phyloP scores from a whole-genome alignment of 2,329 filamentous ascomycete genomes.

The Boeremia lycopersici region DNA sequence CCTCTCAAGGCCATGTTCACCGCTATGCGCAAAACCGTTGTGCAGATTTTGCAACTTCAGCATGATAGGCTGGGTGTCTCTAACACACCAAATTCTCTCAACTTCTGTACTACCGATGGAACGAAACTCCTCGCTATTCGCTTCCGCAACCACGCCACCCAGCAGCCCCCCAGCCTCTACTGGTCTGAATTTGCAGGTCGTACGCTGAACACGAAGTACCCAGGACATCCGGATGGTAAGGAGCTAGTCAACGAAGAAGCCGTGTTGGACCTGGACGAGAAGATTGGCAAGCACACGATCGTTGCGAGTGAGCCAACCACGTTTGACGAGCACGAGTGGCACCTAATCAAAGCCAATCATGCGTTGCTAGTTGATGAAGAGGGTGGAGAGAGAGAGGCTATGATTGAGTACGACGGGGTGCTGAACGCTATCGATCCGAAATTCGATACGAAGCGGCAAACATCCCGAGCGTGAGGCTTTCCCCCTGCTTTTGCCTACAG shows the following conservation, averaged over 20 bases:
- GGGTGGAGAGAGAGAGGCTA: constrained; percentile 46
- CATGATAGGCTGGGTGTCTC: constrained; percentile 47
- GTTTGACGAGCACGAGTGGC: constrained; percentile 59
- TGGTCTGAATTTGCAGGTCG: constrained; percentile 57
- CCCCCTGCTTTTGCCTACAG: no score
- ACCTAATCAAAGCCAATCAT: constrained; percentile 57
- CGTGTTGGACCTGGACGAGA: constrained; percentile 45
- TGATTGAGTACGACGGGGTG: constrained; percentile 45
- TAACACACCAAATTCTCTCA: constrained; percentile 56
- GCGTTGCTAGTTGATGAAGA: constrained; percentile 51
- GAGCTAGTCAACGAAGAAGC: constrained; percentile 44
- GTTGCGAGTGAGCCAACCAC: constrained; percentile 62
- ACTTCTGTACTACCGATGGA: constrained; percentile 60
- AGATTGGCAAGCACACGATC: constrained; percentile 59
- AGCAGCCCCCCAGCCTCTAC: constrained; percentile 60
- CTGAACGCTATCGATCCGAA: constrained; percentile 51
- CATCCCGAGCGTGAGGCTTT: no score
- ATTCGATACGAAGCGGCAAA: constrained; percentile 21
- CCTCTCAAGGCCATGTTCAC: constrained; percentile 50
- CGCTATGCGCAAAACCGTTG: constrained; percentile 55
- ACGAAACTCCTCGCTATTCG: constrained; percentile 56
- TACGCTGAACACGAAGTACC: constrained; percentile 60
- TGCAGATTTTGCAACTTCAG: constrained; percentile 56
- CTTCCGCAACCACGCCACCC: constrained; percentile 58
- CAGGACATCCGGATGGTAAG: constrained; percentile 53